Conservation (phyloP, 768 basidiomycete genomes). For the Clavulina sp. region DNA sequence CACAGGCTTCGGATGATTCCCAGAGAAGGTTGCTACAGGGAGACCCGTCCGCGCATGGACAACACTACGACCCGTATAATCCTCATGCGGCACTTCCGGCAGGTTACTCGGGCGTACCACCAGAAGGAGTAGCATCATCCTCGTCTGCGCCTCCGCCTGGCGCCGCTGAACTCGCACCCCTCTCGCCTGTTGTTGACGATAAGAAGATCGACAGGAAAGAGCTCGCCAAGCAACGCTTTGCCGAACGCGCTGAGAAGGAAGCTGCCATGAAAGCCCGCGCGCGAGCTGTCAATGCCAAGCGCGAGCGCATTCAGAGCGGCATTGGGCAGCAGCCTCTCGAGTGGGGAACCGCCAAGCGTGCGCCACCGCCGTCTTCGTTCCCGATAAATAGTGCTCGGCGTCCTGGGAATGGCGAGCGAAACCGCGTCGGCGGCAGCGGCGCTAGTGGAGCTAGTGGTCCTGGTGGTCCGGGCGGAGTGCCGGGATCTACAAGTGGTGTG, state of each 20-base stretch:
- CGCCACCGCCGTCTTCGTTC: too few relatives aligned
- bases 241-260: conserved; percentile 17
- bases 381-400: too few relatives aligned
- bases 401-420: neutral
- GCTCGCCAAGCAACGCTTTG: conserved; percentile 42
- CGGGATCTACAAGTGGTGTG: too few relatives aligned
- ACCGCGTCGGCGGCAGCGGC: neutral
- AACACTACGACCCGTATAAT: too few relatives aligned
- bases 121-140: conserved; percentile 1
- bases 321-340: neutral
- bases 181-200: conserved; percentile 18
- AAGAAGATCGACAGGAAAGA: conserved; percentile 25
- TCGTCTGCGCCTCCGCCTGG: neutral
- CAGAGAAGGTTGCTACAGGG: too few relatives aligned
- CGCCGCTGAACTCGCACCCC: neutral
- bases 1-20: too few relatives aligned
- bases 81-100: neutral
- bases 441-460: neutral
- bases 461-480: neutral
- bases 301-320: neutral
- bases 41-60: too few relatives aligned
- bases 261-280: neutral
- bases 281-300: neutral
- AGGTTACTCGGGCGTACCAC: neutral
- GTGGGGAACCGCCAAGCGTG: neutral